phyloP scores from a whole-genome alignment of 1,284 basidiomycete genomes.

The Termitomyces sp. region DNA sequence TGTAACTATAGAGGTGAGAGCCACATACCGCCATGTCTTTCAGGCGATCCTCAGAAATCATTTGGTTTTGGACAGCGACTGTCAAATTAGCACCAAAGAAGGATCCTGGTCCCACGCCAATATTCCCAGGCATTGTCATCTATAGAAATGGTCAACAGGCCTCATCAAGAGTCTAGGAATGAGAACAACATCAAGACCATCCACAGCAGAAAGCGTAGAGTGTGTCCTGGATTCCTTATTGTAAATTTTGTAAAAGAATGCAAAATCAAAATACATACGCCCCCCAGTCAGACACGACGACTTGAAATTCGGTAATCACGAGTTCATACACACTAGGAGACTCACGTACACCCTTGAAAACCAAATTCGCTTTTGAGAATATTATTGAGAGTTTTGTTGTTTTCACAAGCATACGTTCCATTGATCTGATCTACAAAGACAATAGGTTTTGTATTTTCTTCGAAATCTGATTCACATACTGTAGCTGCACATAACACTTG shows the following conservation, averaged over 20 bases:
- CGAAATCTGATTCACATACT: slow-evolving; percentile 23
- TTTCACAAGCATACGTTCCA: slow-evolving; percentile 76
- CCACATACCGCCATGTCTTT: slow-evolving; percentile 51
- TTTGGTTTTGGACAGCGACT: slow-evolving; percentile 61
- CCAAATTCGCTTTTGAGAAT: slow-evolving; percentile 77
- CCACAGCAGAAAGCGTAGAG: slow-evolving; percentile 53
- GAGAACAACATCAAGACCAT: slow-evolving; percentile 59
- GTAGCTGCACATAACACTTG: slow-evolving; percentile 72
- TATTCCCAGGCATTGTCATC: slow-evolving; percentile 74
- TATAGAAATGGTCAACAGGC: slow-evolving; percentile 19
- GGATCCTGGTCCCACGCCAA: slow-evolving; percentile 36
- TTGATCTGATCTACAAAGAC: slow-evolving; percentile 54
- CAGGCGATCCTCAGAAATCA: slow-evolving; percentile 56
- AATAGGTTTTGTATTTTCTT: not conserved
- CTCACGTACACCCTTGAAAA: slow-evolving; percentile 65
- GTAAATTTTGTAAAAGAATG: not conserved
- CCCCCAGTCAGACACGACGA: slow-evolving; percentile 65
- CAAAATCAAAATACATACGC: slow-evolving; percentile 29
- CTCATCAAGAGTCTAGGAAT: not conserved
- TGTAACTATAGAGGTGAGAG: slow-evolving; percentile 10
- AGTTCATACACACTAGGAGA: not conserved
- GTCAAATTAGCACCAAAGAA: slow-evolving; percentile 63
- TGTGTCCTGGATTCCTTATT: slow-evolving; percentile 25
- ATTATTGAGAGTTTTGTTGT: slow-evolving; percentile 69
- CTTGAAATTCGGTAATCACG: not conserved